Percentiles rank a stretch among this genome's conserved stretches.
Conservation (phyloP, 768 basidiomycete species). For the Phaffia tasmanica region DNA sequence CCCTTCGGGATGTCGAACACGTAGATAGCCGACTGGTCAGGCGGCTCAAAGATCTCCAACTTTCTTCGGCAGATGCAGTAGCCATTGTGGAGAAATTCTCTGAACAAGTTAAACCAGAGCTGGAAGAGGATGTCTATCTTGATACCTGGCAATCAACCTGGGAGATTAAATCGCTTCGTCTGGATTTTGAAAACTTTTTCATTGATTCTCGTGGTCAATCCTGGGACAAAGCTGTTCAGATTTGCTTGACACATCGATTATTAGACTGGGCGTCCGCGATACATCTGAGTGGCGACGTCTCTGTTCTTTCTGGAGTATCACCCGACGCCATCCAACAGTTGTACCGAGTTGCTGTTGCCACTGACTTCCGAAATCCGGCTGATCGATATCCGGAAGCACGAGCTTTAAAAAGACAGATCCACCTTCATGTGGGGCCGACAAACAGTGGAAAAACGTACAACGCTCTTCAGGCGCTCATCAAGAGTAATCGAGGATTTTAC, state of each 20-base stretch:
- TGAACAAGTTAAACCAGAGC: background rate
- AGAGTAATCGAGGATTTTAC: slow-evolving; percentile 62
- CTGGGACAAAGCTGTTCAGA: slow-evolving; percentile 2
- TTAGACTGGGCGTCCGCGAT: slow-evolving; percentile 13
- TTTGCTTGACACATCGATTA: slow-evolving; percentile 23
- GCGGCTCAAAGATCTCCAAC: background rate
- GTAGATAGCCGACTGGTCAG: too few relatives aligned
- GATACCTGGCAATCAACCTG: slow-evolving; percentile 8
- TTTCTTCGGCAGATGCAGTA: background rate
- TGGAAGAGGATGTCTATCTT: background rate
- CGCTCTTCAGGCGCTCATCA: slow-evolving; percentile 76
- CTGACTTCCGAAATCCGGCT: slow-evolving; percentile 30
- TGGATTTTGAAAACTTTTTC: slow-evolving; percentile 8
- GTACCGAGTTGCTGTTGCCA: slow-evolving; percentile 20
- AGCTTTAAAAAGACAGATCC: slow-evolving; percentile 56
- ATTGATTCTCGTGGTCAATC: slow-evolving; percentile 19
- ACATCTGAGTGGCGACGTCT: background rate
- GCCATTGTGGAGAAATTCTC: slow-evolving; percentile 1
- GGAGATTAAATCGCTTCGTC: slow-evolving; percentile 5
- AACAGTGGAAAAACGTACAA: slow-evolving; percentile 96
- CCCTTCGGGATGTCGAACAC: too few relatives aligned
- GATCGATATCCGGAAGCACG: slow-evolving; percentile 45
- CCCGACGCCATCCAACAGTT: slow-evolving; percentile 2
- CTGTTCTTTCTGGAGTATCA: background rate
- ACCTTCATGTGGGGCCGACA: slow-evolving; percentile 95